Evolutionary conservation across 202 grass and related monocot species (phyloP).

Genomic region (Miscanthus sacchariflorus): DNA sequence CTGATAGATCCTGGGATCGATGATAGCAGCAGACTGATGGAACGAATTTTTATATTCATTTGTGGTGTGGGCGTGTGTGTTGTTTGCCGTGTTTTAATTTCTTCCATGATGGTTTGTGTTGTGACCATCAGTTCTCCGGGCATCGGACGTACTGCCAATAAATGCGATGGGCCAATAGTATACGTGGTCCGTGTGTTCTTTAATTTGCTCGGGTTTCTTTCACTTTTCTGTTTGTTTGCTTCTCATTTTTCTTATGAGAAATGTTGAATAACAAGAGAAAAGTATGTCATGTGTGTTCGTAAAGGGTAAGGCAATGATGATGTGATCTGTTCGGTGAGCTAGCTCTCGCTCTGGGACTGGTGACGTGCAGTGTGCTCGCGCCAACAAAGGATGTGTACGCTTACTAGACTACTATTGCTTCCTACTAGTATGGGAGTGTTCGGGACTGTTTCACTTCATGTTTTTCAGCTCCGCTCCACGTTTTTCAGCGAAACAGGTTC

Average conservation of each 20-base stretch:
- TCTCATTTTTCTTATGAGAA: neutral
- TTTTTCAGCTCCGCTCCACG: too few species aligned
- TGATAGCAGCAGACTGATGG: neutral
- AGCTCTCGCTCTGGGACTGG: neutral
- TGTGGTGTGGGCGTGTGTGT: neutral
- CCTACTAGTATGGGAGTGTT: too few species aligned
- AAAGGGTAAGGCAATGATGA: constrained; percentile 53
- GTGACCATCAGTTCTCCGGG: too few species aligned
- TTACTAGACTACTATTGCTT: too few species aligned
- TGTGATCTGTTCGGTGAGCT: neutral
- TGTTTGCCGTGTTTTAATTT: too few species aligned
- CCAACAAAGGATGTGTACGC: neutral
- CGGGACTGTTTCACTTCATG: too few species aligned
- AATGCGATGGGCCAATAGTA: too few species aligned
- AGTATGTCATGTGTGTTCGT: constrained; percentile 14
- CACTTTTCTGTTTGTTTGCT: neutral
- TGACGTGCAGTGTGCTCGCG: constrained; percentile 14
- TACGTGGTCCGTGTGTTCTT: too few species aligned
- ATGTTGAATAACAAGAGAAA: neutral
- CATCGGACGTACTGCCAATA: too few species aligned
- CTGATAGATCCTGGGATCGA: neutral
- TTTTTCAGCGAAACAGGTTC: too few species aligned
- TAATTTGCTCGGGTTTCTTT: too few species aligned
- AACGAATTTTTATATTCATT: neutral
- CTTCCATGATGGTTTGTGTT: too few species aligned